Conservation (phyloP, 2,329 filamentous ascomycete genomes). For the Phialophora macrospora region DNA sequence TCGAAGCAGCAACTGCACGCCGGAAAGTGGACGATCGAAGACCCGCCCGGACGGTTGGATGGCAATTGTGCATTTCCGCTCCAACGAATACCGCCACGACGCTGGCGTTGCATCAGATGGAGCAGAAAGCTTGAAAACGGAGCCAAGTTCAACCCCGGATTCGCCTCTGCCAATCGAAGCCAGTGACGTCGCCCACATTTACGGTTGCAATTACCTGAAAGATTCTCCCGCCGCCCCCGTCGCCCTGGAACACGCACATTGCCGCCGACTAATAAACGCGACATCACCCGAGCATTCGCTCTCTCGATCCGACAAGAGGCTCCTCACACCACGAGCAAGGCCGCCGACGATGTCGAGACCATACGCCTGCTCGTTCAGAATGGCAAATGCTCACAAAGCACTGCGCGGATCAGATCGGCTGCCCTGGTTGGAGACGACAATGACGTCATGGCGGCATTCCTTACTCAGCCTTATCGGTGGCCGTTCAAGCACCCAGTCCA, state of each 20-base stretch:
- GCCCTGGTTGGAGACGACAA: not conserved
- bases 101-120: not conserved
- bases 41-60: constrained; percentile 4
- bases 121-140: not conserved
- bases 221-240: not conserved
- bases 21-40: constrained; percentile 11
- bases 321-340: not conserved
- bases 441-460: not conserved
- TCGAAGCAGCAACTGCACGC: constrained; percentile 12
- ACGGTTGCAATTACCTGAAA: not conserved
- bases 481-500: not conserved
- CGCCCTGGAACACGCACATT: not conserved
- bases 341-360: not conserved
- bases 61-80: not conserved
- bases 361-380: not conserved
- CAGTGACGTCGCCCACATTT: constrained; percentile 1
- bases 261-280: not conserved
- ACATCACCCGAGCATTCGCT: not conserved
- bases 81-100: not conserved
- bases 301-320: not conserved
- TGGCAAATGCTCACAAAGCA: constrained; percentile 2
- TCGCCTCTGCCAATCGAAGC: constrained; percentile 8
- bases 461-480: constrained; percentile 19
- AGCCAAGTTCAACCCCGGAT: constrained; percentile 16
- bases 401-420: not conserved